Conservation (phyloP, 2,329 filamentous ascomycete genomes). For the Hypoxylon sp. region DNA sequence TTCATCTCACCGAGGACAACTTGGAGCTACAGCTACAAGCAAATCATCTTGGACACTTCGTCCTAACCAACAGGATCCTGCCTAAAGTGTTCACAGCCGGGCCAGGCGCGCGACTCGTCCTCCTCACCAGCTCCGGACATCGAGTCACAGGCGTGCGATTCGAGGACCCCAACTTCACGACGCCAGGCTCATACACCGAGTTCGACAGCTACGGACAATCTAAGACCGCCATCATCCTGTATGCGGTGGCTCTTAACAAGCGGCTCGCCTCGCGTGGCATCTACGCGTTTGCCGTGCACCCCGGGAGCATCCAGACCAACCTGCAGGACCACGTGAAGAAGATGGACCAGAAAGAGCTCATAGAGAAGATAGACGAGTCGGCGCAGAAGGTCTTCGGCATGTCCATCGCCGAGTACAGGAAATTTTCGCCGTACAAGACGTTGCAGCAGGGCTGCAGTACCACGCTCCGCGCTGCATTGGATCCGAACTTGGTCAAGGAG, state of each 20-base stretch:
- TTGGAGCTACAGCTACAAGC: slow-evolving; percentile 48
- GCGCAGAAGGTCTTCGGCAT: slow-evolving; percentile 39
- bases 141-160: slow-evolving; percentile 39
- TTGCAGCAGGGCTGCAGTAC: slow-evolving; percentile 54
- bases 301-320: slow-evolving; percentile 47
- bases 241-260: slow-evolving; percentile 50
- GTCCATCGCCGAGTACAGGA: slow-evolving; percentile 36
- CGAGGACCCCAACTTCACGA: slow-evolving; percentile 43
- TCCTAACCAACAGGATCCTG: slow-evolving; percentile 43
- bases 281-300: slow-evolving; percentile 51
- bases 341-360: slow-evolving; percentile 18
- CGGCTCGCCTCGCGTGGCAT: slow-evolving; percentile 44
- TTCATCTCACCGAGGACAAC: slow-evolving; percentile 45
- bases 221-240: slow-evolving; percentile 57
- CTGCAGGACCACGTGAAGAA: slow-evolving; percentile 34
- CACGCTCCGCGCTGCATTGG: slow-evolving; percentile 54
- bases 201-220: slow-evolving; percentile 54
- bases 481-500: slow-evolving; percentile 49
- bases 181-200: slow-evolving; percentile 45
- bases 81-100: slow-evolving; percentile 40
- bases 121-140: slow-evolving; percentile 39
- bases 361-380: slow-evolving; percentile 36
- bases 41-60: slow-evolving; percentile 49
- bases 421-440: slow-evolving; percentile 42
- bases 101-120: slow-evolving; percentile 33